Percentiles rank a stretch among this genome's conserved stretches.
These are phyloP conservation scores for Geoglossum cookeanum DNA, from an alignment of 2,329 filamentous ascomycete genomes.

Conservation along the genomic window DNA sequence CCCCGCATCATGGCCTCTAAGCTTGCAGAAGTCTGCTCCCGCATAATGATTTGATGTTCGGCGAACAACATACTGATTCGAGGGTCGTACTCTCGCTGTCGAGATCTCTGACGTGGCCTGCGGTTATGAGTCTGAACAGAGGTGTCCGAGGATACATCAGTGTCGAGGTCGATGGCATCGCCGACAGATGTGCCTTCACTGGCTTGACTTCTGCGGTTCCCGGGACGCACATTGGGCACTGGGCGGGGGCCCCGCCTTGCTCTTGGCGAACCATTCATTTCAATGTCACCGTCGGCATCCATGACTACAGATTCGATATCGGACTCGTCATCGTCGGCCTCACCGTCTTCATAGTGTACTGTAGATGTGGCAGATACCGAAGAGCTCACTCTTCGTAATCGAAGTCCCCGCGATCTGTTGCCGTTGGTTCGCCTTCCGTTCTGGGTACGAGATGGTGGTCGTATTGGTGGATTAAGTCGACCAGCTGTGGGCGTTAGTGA, in stretches of 20 bases:
- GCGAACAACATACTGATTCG: conserved; percentile 3
- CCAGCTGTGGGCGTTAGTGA: conserved; percentile 3
- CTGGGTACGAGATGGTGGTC: conserved; percentile 4
- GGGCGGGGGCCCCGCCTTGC: neutral
- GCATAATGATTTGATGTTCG: conserved; percentile 1
- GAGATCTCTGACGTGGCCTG: neutral
- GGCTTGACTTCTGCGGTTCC: neutral
- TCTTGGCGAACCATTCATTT: conserved; percentile 13
- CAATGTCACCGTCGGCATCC: conserved; percentile 18
- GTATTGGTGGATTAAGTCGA: neutral
- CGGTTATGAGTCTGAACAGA: neutral
- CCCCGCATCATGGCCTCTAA: neutral
- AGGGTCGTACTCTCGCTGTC: conserved; percentile 4
- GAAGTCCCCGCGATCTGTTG: neutral
- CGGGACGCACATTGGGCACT: neutral
- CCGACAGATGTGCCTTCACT: neutral
- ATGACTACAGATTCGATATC: conserved; percentile 9
- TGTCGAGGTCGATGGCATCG: conserved; percentile 4
- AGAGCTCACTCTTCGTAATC: neutral
- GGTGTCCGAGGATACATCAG: conserved; percentile 2
- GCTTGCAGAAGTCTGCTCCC: neutral
- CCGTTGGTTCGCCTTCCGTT: neutral
- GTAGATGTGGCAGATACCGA: conserved; percentile 5
- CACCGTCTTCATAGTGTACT: conserved; percentile 11
- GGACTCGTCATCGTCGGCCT: conserved; percentile 12